These are phyloP conservation scores for Dissophora ornata DNA, from an alignment of 192 early-diverging fungal genomes.

Conservation along the genomic window DNA sequence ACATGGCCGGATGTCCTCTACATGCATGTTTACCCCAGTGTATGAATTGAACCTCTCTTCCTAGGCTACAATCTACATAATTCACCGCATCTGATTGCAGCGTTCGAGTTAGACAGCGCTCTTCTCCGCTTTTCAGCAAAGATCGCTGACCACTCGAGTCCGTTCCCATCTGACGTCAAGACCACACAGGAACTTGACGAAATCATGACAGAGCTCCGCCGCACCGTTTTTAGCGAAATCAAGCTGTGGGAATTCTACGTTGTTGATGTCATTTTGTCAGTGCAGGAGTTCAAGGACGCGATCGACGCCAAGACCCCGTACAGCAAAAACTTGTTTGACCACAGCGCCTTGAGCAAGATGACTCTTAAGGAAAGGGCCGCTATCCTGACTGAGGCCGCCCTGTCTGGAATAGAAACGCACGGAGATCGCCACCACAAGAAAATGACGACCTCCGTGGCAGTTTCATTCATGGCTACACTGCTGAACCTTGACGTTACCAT, in stretches of 20 bases:
- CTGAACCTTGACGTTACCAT: conserved; percentile 26
- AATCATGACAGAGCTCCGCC: conserved; percentile 69
- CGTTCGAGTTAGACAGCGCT: conserved; percentile 94
- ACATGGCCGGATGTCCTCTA: too few relatives aligned
- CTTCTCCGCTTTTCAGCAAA: conserved; percentile 76
- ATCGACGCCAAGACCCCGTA: conserved; percentile 45
- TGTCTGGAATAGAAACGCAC: conserved; percentile 41
- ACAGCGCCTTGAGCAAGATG: conserved; percentile 55
- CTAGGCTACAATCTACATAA: conserved; percentile 95
- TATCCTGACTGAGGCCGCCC: conserved; percentile 56
- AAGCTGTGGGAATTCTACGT: conserved; percentile 93
- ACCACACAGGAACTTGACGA: conserved; percentile 74
- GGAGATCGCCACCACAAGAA: conserved; percentile 69
- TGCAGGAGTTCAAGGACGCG: conserved; percentile 56
- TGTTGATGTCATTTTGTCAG: conserved; percentile 68
- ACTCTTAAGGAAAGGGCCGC: conserved; percentile 57
- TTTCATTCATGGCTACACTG: conserved; percentile 60
- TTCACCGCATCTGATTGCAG: conserved; percentile 91
- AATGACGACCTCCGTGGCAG: conserved; percentile 58
- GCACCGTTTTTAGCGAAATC: conserved; percentile 67
- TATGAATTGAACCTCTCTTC: too few relatives aligned
- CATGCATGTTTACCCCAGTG: too few relatives aligned
- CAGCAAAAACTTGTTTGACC: conserved; percentile 21
- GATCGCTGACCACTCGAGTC: conserved; percentile 57
- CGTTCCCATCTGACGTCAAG: conserved; percentile 65